Base-by-base conservation (phyloP, 768 basidiomycete genomes). In the Trichaptum fuscoviolaceum region DNA sequence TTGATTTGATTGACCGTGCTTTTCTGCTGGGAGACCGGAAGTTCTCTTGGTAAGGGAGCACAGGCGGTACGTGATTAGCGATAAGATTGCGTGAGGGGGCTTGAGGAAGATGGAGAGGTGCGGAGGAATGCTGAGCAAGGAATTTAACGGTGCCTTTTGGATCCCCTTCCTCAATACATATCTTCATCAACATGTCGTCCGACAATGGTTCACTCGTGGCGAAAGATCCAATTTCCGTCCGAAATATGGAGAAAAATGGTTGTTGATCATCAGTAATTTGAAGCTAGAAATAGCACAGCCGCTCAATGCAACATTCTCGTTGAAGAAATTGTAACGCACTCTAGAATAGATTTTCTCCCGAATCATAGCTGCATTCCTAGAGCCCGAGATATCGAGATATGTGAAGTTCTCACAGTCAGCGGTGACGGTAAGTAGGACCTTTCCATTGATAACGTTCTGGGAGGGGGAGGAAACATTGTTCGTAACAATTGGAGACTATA, bases 241-340 rank as follows among this genome's bases (percentile, higher is more conserved):
- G 90, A 79, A 92, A 95, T 65, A 99, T 90, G 26, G 88, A 85
- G 73, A 89, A 89, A 30, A 83, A 85, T 8, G 82, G 75, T 73
- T 91, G 88, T 66, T 96, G 93, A 67, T 96, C 95, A 71, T 94
- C 93, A 42, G 83, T 82, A 58, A 98, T 90, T 73, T 87, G 85
- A 68, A 95, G 80, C 92, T 94, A 69, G 7, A 67, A 57, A 35
- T 35, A 62, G 67, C 58, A 69, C 35, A 63, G 66, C 64, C 59
- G 60, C 23, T 58, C 63, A 69, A 57, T 7, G 63, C 7, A 23
- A 26, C 52, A n/a, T 63, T 27, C 69, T 64, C 12, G 65, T 7
- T 65, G 30, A 57, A 65, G 61, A 64, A 58, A 64, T 63, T 42
- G 61, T 68, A 25, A 76, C 81, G 42, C 63, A 93, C 93, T 83